Evolutionary conservation across 2,329 filamentous ascomycete genomes (phyloP), one percentile per base, ranked within the genome.

Genomic region (Ploettnerulaceae sp.): DNA sequence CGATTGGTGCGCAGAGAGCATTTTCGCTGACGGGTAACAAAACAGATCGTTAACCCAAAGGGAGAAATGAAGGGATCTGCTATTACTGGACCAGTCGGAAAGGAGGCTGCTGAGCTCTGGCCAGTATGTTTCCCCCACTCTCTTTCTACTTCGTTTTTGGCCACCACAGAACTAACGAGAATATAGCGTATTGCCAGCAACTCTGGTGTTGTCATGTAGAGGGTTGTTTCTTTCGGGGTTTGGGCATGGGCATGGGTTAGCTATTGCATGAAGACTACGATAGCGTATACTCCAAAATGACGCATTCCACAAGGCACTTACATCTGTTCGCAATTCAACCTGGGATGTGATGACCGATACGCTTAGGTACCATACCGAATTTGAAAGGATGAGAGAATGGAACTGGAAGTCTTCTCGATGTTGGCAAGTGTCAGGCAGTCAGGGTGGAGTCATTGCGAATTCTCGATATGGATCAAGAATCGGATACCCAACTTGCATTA

Each of bases 11-110:
- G 9, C 5, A 24, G 25, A 4, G 21, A 15, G 25, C 34, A n/a
- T 17, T n/a, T 32, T 34, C 48, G 61, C 71, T 75, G 61, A 76
- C 63, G 17, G 12, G 2, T 14, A 33, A 29, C 41, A 36, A 24
- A 43, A 45, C 67, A 93, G 87, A 98, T 98, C 69, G 93, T 98
- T 81, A 98, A 98, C 82, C 89, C 91, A 75, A 98, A 98, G 87
- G 93, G 93, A 77, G 93, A 98, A 80, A 98, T 98, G 93, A 98
- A 98, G 86, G 93, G 93, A 70, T 96, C 89, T 60, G 93, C 93
- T 72, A 98, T 98, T 72, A 98, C 93, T 65, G 93, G 93, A 65
- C 93, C 93, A 66, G 91, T 98, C 69, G 93, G 91, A 74, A 98
- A 98, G 86, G 93, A 98, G 79, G 93, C 93, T 71, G 93, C 93